Evolutionary conservation across 169 alveolate genomes (phyloP), one percentile per base, ranked within the genome.

Genomic region (Babesia ovis): DNA sequence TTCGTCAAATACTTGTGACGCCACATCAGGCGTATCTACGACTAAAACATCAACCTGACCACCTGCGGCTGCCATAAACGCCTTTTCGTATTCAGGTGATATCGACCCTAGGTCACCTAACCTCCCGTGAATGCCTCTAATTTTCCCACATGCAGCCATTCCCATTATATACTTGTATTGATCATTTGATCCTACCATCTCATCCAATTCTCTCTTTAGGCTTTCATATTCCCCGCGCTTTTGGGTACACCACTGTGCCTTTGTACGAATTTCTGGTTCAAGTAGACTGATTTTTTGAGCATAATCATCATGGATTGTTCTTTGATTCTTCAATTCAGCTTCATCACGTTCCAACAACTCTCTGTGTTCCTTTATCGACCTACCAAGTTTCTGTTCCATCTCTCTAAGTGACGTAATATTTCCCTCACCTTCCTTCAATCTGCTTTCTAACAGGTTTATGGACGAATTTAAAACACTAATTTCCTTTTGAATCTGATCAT

Each of bases 61-160:
- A 27, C 91, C 90, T 37, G 96, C 90, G 20, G 96, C 93, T 18
- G 94, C 94, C 35, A 95, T 76, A 31, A 96, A 83, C 1, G 98
- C 97, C 25, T 89, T 53, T 68, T 95, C 98, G 80, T 90, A 95
- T 77, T 91, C 80, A 45, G 83, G 80, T 55, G 94, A 95, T 20
- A 96, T 92, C 25, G 83, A 71, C 12, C 97, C 98, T 57, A 96
- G 87, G 80, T 96, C 99, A 0, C 98, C 97, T n/a, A 96, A 83
- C 41, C 96, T 72, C 0, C 99, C 99, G 67, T 85, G 85, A 20
- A 96, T 85, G 31, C 98, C 95, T 32, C 75, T 79, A 45, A 85
- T 42, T 41, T 61, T 85, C 14, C 84, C 86, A 2, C 68, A 57
- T 27, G 42, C 71, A 23, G 71, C 77, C 45, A 88, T 57, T 45